Evolutionary conservation across 768 basidiomycete genomes (phyloP).

Genomic region (Leccinellum rugosiceps): DNA sequence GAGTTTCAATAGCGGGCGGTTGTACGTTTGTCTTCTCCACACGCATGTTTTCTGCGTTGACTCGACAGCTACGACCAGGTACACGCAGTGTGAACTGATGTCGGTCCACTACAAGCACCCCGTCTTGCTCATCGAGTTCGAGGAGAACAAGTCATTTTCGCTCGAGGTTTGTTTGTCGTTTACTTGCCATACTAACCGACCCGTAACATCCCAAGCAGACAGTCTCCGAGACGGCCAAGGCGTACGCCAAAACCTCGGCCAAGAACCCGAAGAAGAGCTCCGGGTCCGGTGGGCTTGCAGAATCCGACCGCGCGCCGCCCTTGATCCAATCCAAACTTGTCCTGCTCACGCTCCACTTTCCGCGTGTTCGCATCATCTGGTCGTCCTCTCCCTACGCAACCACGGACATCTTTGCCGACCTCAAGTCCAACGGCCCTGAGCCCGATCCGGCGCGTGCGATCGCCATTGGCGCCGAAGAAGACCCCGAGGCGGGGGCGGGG

Average conservation of each 20-base stretch:
- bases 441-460: slow-evolving; percentile 79
- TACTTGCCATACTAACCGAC: not conserved
- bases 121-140: slow-evolving; percentile 92
- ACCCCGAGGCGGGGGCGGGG: slow-evolving; percentile 60
- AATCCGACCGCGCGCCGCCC: slow-evolving; percentile 38
- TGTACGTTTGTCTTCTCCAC: slow-evolving; percentile 57
- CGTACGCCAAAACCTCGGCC: slow-evolving; percentile 57
- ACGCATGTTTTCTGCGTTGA: not conserved
- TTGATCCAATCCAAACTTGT: slow-evolving; percentile 90
- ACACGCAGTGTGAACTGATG: slow-evolving; percentile 97
- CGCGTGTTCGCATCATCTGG: slow-evolving; percentile 93
- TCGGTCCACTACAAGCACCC: slow-evolving; percentile 94
- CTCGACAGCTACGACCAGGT: slow-evolving; percentile 45
- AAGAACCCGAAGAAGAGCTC: slow-evolving; percentile 50
- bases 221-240: slow-evolving; percentile 58
- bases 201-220: slow-evolving; percentile 36
- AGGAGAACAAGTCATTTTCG: slow-evolving; percentile 94
- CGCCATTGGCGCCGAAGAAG: slow-evolving; percentile 76
- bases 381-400: slow-evolving; percentile 94
- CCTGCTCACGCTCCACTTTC: slow-evolving; percentile 85
- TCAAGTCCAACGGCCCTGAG: slow-evolving; percentile 76
- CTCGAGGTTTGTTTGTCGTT: slow-evolving; percentile 59
- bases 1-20: slow-evolving; percentile 88
- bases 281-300: slow-evolving; percentile 12
- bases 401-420: slow-evolving; percentile 87